Evolutionary conservation across 2,329 filamentous ascomycete genomes (phyloP).

Genomic region (Lachnellula occidentalis): DNA sequence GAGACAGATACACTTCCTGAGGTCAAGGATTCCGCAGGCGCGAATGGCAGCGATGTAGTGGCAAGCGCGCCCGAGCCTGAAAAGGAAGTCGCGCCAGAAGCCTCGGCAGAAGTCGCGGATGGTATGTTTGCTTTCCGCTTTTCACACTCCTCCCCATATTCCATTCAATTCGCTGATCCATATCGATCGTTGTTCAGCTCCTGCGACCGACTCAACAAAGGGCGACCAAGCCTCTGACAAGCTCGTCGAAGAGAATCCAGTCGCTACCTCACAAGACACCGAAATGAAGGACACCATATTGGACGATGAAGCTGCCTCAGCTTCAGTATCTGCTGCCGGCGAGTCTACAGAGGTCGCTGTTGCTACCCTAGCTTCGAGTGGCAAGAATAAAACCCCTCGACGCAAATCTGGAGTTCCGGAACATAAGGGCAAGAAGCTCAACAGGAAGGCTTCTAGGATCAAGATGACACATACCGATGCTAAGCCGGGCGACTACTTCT

Average conservation of each 20-base stretch:
- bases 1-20: constrained; percentile 9
- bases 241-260: constrained; percentile 18
- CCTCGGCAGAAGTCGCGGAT: constrained; percentile 12
- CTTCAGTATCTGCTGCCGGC: constrained; percentile 21
- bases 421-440: constrained; percentile 72
- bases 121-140: constrained; percentile 15
- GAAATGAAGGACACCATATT: constrained; percentile 33
- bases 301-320: constrained; percentile 23
- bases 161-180: constrained; percentile 17
- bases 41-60: constrained; percentile 17
- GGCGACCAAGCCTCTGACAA: constrained; percentile 21
- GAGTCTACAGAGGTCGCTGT: constrained; percentile 31
- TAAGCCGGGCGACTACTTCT: constrained; percentile 84
- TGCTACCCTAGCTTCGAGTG: constrained; percentile 37
- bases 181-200: constrained; percentile 17
- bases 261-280: constrained; percentile 23
- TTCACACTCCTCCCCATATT: not conserved
- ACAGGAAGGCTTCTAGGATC: constrained; percentile 75
- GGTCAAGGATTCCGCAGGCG: constrained; percentile 13
- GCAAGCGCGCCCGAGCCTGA: constrained; percentile 13
- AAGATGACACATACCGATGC: constrained; percentile 70
- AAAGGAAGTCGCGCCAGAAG: constrained; percentile 24
- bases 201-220: constrained; percentile 13
- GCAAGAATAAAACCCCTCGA: constrained; percentile 44
- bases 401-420: constrained; percentile 72